phyloP scores from a whole-genome alignment of 192 early-diverging fungal species.

The Helicostylum pulchrum region DNA sequence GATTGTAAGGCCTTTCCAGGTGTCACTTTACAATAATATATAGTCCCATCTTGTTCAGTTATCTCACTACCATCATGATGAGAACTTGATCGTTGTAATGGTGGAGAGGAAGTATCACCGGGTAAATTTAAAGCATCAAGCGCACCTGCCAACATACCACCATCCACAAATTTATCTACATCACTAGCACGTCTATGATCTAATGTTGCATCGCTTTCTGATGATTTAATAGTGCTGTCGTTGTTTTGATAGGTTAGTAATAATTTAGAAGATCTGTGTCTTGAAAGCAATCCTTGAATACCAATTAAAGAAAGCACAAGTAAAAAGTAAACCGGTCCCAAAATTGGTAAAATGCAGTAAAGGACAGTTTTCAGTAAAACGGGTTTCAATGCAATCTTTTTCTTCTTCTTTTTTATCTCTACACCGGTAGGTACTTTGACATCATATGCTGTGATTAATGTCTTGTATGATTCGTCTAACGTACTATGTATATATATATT shows the following conservation, averaged over 20 bases:
- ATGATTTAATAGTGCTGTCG: too few species aligned
- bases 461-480: not conserved
- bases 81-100: too few species aligned
- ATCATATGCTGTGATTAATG: slow-evolving; percentile 1
- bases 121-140: slow-evolving; percentile 5
- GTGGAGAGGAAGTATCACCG: not conserved
- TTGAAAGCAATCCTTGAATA: slow-evolving; percentile 39
- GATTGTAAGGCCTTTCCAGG: not conserved
- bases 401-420: not conserved
- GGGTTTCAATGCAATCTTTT: not conserved
- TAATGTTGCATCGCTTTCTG: too few species aligned
- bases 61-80: too few species aligned
- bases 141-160: not conserved
- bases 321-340: not conserved
- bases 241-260: too few species aligned
- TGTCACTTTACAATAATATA: not conserved
- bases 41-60: too few species aligned
- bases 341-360: not conserved
- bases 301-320: slow-evolving; percentile 24
- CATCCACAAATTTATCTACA: not conserved
- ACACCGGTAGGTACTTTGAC: not conserved
- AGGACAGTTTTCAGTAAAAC: not conserved
- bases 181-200: too few species aligned
- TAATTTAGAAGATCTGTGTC: slow-evolving; percentile 2
- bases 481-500: not conserved